phyloP scores from a whole-genome alignment of 805 yeast genomes.

The Candida quercuum region DNA sequence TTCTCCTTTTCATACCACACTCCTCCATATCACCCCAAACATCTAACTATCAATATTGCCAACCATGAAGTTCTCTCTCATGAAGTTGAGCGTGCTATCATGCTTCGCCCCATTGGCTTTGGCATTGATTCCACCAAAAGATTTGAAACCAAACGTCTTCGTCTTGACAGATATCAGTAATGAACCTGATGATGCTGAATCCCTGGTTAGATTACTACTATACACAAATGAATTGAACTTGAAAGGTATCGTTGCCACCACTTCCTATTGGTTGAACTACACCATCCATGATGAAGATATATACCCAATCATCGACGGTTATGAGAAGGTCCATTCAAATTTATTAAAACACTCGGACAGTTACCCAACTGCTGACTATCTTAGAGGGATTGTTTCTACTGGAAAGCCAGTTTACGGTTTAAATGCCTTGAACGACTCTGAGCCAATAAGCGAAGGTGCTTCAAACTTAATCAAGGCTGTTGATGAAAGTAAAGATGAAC shows the following conservation, averaged over 20 bases:
- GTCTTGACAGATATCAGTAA: constrained; percentile 27
- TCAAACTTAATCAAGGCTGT: constrained; percentile 18
- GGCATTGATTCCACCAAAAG: constrained; percentile 24
- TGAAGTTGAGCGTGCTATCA: neutral
- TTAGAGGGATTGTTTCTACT: constrained; percentile 20
- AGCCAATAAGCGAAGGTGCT: constrained; percentile 23
- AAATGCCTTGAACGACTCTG: constrained; percentile 11
- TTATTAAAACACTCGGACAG: constrained; percentile 22
- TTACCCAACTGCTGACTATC: constrained; percentile 24
- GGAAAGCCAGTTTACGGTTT: constrained; percentile 26
- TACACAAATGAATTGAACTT: constrained; percentile 26
- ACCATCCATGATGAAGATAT: constrained; percentile 27
- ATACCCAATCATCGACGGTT: constrained; percentile 27
- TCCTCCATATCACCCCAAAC: neutral
- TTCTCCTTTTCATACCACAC: no score
- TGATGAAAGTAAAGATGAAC: constrained; percentile 16
- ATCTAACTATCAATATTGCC: neutral
- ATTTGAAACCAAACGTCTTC: constrained; percentile 24
- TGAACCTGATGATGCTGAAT: constrained; percentile 29
- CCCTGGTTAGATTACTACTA: constrained; percentile 25
- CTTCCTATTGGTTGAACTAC: constrained; percentile 28
- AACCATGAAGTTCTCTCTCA: neutral
- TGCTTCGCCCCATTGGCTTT: neutral
- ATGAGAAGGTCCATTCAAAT: constrained; percentile 22
- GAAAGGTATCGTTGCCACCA: constrained; percentile 28